Base-by-base conservation (phyloP, 257 asterid genomes). In the Nicotiana otophora region DNA sequence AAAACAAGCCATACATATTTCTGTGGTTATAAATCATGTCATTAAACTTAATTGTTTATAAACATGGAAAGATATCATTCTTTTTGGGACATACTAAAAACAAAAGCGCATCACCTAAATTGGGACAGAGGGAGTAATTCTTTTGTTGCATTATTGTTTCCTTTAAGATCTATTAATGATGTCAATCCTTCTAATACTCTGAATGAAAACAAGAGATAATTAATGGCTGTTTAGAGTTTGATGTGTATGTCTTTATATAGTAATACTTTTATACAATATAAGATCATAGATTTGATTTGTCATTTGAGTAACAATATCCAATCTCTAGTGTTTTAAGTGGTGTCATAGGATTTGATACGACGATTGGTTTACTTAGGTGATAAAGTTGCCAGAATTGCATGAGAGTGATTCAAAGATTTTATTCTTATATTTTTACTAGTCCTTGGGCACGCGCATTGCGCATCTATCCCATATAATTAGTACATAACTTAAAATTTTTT, bases 341-440 rank as follows among this genome's bases (percentile, higher is more conserved):
- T 42, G 51, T 12, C 39, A 6, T 17, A 72, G 48, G 26, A 39
- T 69, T 69, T 55, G 4, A 20, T 70, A n/a, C 39, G 57, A 39
- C 33, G 39, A 39, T 70, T 70, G 78, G 58, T 20, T 26, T 48
- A 12, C 79, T 23, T 20, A 48, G 39, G 28, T 7, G 39, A 48
- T 74, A 48, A 31, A 26, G 80, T 74, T 74, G 23, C 62, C 80
- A 72, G 61, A 72, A 42, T 46, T 74, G 23, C 39, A 46, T 0
- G 61, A 48, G 80, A 51, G 46, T 75, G 80, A 51, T 75, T 75
- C 42, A 51, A 75, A 51, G 63, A 75, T 51, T 28, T 81, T 66
- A 30, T 1, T 66, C 83, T 81, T 53, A 80, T 80, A 55, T 48
- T 68, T 66, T 62, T 31, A 65, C 26, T 23, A 23, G 26, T 23